Evolutionary conservation across 306 rosid genomes (phyloP).

Genomic region (cucumber (Cucumis sativus)): DNA sequence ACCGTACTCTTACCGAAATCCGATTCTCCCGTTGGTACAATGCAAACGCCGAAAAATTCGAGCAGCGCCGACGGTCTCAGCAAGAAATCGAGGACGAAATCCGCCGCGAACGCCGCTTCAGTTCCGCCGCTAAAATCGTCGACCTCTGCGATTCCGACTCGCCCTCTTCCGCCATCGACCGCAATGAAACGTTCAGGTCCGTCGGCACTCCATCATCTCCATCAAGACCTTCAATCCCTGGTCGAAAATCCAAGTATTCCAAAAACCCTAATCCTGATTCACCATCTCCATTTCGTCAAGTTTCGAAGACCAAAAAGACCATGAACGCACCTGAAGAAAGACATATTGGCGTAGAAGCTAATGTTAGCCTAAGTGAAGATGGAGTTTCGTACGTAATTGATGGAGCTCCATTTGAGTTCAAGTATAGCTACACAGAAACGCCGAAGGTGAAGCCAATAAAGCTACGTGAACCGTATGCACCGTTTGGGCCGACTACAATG

Average conservation of each 20-base stretch:
- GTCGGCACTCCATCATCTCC: constrained; percentile 57
- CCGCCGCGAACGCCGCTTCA: constrained; percentile 58
- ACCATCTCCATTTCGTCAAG: constrained; percentile 48
- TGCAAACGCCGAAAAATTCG: constrained; percentile 59
- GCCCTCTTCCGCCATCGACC: not conserved
- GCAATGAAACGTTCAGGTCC: constrained; percentile 24
- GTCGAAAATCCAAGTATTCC: constrained; percentile 52
- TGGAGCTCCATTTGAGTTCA: constrained; percentile 88
- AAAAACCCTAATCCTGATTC: constrained; percentile 28
- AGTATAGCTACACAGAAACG: constrained; percentile 90
- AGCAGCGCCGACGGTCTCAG: constrained; percentile 42
- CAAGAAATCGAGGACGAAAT: constrained; percentile 60
- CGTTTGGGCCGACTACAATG: constrained; percentile 63
- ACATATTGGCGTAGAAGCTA: constrained; percentile 22
- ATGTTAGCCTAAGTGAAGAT: constrained; percentile 45
- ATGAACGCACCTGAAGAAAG: constrained; percentile 11
- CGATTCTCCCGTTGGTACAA: constrained; percentile 56
- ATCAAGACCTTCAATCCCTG: constrained; percentile 56
- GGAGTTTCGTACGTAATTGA: constrained; percentile 42
- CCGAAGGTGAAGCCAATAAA: constrained; percentile 60
- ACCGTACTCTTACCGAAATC: constrained; percentile 27
- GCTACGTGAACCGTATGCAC: constrained; percentile 61
- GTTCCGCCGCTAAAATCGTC: constrained; percentile 28
- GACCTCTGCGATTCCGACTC: constrained; percentile 3
- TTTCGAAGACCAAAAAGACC: constrained; percentile 16